These are phyloP conservation scores for Hemileia vastatrix DNA, from an alignment of 1,284 basidiomycete species.

Conservation along the genomic window DNA sequence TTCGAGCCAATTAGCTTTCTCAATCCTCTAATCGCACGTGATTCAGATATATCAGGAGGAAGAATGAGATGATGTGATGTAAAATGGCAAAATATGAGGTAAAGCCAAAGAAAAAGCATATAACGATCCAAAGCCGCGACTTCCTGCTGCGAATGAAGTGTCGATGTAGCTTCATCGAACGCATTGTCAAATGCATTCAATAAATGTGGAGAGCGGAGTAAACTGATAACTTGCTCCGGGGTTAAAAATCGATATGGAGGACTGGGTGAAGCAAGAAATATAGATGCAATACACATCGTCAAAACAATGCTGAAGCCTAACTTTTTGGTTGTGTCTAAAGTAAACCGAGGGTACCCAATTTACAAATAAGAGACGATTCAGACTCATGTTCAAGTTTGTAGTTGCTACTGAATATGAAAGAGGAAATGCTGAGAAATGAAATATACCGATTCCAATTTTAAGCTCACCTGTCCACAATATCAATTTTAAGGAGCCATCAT, in stretches of 20 bases:
- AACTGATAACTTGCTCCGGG: neutral
- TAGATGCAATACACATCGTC: neutral
- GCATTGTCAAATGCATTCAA: neutral
- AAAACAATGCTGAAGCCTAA: neutral
- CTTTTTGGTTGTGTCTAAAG: neutral
- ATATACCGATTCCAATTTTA: no score
- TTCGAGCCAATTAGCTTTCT: neutral
- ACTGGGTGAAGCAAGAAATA: neutral
- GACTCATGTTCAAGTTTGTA: neutral
- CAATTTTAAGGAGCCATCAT: neutral
- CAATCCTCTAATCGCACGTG: neutral
- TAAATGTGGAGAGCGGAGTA: neutral
- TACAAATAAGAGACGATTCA: no score
- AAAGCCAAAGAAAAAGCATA: neutral
- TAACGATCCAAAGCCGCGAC: neutral
- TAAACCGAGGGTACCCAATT: no score
- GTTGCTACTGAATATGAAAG: neutral
- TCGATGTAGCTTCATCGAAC: neutral
- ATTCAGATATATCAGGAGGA: neutral
- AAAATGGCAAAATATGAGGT: constrained; percentile 1
- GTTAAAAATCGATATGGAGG: neutral
- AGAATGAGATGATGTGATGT: neutral
- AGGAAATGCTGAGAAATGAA: neutral
- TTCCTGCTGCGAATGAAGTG: neutral
- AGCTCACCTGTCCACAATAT: constrained; percentile 2